Base-by-base conservation (phyloP, 441 rosid genomes). In the Gossypium trilobum region DNA sequence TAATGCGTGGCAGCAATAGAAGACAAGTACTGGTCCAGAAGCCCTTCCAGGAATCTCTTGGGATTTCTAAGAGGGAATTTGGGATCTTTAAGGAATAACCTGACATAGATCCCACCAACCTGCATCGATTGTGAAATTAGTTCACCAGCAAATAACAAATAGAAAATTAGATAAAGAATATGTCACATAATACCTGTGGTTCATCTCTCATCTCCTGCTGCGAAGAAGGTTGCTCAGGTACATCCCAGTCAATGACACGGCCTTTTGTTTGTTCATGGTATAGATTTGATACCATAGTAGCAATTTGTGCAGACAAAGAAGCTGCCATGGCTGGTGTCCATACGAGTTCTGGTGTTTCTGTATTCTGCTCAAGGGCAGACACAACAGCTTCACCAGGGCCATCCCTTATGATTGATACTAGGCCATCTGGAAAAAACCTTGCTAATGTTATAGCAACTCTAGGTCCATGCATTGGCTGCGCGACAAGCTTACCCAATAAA, bases 301-400 rank as follows among this genome's bases (percentile, higher is more conserved):
- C 88, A 78, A 95, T 85, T 78, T 95, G 97, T 52, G 98, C 99
- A 72, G 99, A 89, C 80, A 92, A 85, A 73, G 99, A 95, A 81
- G 99, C 89, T 17, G 98, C 99, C 99, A 95, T 95, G 58, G 98
- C 99, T 50, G 99, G 95, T 70, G 98, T 95, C 99, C 99, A 95
- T 65, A 93, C 99, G 76, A 95, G 97, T 84, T 95, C 97, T 72
- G 99, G 99, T 19, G 99, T 95, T 83, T 95, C 99, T 19, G 98
- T 88, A 29, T 97, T 93, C 79, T 86, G 94, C 66, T 95, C 99
- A 74, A 95, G 89, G 6, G 92, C 90, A 78, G 90, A 87, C 52
- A 95, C 93, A 75, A 91, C 98, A 79, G 98, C 90, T 85, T 95
- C 99, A 42, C 99, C 99, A 66, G 99, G 99, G 27, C 99, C 98